phyloP scores from a whole-genome alignment of 352 stramenopile species.

The Phytophthora fragariae region DNA sequence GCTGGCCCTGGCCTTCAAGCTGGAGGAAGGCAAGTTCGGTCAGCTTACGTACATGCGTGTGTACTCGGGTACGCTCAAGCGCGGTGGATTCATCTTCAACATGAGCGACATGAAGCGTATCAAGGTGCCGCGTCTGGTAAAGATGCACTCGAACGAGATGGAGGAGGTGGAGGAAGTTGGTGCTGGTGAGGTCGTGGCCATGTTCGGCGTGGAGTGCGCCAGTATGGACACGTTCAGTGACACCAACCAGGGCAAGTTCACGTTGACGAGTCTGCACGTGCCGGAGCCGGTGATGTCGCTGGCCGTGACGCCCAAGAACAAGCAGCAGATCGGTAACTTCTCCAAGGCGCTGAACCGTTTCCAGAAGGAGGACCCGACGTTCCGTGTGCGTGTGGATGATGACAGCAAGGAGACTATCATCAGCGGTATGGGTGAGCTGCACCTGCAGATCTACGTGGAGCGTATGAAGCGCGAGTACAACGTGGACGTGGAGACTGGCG shows the following conservation, averaged over 20 bases:
- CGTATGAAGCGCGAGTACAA: slow-evolving; percentile 99
- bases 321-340: slow-evolving; percentile 95
- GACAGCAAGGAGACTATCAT: slow-evolving; percentile 99
- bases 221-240: slow-evolving; percentile 98
- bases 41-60: slow-evolving; percentile 99
- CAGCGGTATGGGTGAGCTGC: slow-evolving; percentile 98
- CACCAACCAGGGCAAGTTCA: slow-evolving; percentile 90
- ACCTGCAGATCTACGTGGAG: slow-evolving; percentile 99
- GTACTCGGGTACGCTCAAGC: slow-evolving; percentile 89
- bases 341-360: slow-evolving; percentile 97
- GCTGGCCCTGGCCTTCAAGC: slow-evolving; percentile 99
- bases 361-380: slow-evolving; percentile 98
- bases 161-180: slow-evolving; percentile 97
- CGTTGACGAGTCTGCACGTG: slow-evolving; percentile 98
- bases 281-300: slow-evolving; percentile 99
- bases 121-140: slow-evolving; percentile 97
- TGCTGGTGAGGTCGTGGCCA: slow-evolving; percentile 97
- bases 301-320: slow-evolving; percentile 96
- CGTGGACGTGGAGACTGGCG: slow-evolving; percentile 91
- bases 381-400: slow-evolving; percentile 95
- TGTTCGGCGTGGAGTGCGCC: slow-evolving; percentile 99
- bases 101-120: slow-evolving; percentile 93
- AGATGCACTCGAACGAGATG: slow-evolving; percentile 99
- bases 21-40: slow-evolving; percentile 99
- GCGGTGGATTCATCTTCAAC: slow-evolving; percentile 89